phyloP scores from a whole-genome alignment of 2,329 filamentous ascomycete genomes.

The Calonectria multiphialidica region DNA sequence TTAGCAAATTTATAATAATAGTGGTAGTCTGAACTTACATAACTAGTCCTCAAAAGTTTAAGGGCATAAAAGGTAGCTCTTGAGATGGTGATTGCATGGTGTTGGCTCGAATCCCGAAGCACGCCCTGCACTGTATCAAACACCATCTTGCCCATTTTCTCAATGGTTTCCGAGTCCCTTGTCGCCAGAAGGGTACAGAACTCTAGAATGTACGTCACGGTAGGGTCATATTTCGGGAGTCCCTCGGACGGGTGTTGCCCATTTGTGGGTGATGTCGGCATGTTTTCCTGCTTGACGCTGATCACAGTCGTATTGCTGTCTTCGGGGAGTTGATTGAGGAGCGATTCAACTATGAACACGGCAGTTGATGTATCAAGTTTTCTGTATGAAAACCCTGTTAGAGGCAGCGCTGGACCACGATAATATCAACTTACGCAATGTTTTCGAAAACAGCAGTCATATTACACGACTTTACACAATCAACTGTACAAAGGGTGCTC shows the following conservation, averaged over 20 bases:
- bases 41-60: constrained; percentile 83
- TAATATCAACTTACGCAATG: constrained; percentile 71
- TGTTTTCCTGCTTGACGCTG: constrained; percentile 87
- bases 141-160: constrained; percentile 81
- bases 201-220: constrained; percentile 90
- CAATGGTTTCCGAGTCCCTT: constrained; percentile 79
- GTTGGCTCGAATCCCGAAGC: constrained; percentile 81
- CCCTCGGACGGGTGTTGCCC: constrained; percentile 49
- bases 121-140: constrained; percentile 85
- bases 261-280: constrained; percentile 71
- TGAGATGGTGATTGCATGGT: constrained; percentile 87
- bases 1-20: constrained; percentile 30
- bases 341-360: constrained; percentile 68
- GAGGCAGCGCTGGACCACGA: not conserved
- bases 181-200: constrained; percentile 86
- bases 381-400: constrained; percentile 38
- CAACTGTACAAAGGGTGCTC: constrained; percentile 92
- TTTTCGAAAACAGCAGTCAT: constrained; percentile 87
- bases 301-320: constrained; percentile 83
- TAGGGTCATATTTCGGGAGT: constrained; percentile 82
- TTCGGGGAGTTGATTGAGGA: constrained; percentile 89
- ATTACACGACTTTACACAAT: constrained; percentile 91
- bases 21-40: constrained; percentile 69
- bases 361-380: constrained; percentile 51
- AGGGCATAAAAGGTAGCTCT: constrained; percentile 90